phyloP scores from a whole-genome alignment of 176 grass and related monocot genomes.

The Calamus simplicifolius region DNA sequence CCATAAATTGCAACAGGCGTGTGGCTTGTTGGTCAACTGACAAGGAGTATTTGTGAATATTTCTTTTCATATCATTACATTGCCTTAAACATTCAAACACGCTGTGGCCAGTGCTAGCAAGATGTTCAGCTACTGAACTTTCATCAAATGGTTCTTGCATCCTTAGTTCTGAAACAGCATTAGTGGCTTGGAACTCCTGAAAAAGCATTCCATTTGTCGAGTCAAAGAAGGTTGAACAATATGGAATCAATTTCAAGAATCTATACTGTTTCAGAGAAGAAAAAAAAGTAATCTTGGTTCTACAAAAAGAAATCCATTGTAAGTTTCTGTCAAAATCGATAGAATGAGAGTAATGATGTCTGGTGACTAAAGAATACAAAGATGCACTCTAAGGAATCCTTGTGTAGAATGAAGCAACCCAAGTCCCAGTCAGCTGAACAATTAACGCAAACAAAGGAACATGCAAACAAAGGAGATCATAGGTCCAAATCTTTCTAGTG shows the following conservation, averaged over 20 bases:
- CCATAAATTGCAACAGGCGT: slow-evolving; percentile 51
- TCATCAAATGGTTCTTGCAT: slow-evolving; percentile 40
- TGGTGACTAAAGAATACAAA: no score
- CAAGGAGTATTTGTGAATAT: slow-evolving; percentile 55
- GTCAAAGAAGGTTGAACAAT: slow-evolving; percentile 15
- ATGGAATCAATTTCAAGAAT: background rate
- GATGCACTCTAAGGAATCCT: no score
- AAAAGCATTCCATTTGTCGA: slow-evolving; percentile 23
- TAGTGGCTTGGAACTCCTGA: slow-evolving; percentile 44
- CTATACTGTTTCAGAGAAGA: no score
- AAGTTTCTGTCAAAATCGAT: no score
- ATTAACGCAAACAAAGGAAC: no score
- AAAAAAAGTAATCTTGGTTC: no score
- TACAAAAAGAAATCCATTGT: no score
- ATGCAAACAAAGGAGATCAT: no score
- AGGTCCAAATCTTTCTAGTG: no score
- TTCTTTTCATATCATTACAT: slow-evolving; percentile 62
- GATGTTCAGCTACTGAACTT: slow-evolving; percentile 45
- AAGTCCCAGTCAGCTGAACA: no score
- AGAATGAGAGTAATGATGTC: no score
- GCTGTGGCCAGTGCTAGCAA: slow-evolving; percentile 33
- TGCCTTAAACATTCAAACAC: slow-evolving; percentile 58
- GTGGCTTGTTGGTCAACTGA: slow-evolving; percentile 58
- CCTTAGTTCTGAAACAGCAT: slow-evolving; percentile 31
- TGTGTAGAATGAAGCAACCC: no score